Evolutionary conservation across 202 grass and related monocot species (phyloP).

Genomic region (Carex sylvatica): DNA sequence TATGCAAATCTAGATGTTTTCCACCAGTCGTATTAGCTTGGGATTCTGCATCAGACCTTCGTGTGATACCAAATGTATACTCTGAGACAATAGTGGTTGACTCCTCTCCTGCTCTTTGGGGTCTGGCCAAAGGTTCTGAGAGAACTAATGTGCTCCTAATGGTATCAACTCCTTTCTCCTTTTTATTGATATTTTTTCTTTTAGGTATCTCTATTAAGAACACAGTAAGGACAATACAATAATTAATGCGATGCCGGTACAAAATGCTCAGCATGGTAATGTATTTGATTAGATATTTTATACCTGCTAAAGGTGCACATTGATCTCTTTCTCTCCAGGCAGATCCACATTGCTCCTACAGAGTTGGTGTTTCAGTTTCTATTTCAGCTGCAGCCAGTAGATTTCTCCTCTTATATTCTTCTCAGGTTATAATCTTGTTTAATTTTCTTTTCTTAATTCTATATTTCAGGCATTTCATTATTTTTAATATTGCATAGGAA

Average conservation of each 20-base stretch:
- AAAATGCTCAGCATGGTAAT: conserved; percentile 5
- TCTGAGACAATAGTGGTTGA: conserved; percentile 73
- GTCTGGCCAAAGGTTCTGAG: conserved; percentile 51
- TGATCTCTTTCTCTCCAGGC: conserved; percentile 51
- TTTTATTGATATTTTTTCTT: conserved; percentile 7
- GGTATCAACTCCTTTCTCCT: conserved; percentile 39
- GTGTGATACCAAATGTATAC: conserved; percentile 82
- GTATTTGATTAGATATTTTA: conserved; percentile 6
- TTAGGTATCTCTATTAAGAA: not conserved
- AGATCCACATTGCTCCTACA: conserved; percentile 93
- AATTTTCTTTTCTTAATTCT: not conserved
- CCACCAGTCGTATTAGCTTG: conserved; percentile 82
- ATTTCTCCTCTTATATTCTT: conserved; percentile 81
- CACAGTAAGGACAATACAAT: not conserved
- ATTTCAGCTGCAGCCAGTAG: conserved; percentile 66
- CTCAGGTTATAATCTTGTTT: conserved; percentile 58
- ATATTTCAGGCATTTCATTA: not conserved
- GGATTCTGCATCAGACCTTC: conserved; percentile 78
- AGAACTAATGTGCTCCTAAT: conserved; percentile 71
- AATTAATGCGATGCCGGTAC: not conserved
- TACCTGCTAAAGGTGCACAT: conserved; percentile 3
- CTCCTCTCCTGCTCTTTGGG: conserved; percentile 86
- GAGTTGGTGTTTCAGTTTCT: conserved; percentile 56
- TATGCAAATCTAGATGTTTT: conserved; percentile 94
- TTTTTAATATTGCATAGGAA: not conserved